Evolutionary conservation across 202 grass and related monocot genomes (phyloP), one percentile per base, ranked within the genome.

Genomic region (Zizania palustris): DNA sequence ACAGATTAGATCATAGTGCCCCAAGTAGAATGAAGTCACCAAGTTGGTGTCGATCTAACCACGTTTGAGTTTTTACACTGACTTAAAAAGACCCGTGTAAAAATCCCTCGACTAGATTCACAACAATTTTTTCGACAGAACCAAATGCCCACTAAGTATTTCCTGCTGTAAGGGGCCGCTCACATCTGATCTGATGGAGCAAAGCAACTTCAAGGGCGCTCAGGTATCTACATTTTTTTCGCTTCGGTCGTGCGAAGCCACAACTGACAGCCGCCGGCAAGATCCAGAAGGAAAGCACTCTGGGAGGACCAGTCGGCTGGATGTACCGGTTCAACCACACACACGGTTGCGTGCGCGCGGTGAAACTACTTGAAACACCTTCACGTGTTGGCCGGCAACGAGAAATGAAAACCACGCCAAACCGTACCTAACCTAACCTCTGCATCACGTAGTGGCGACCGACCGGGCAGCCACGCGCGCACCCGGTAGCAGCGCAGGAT

Each of bases 261-360:
- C 41, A 73, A 12, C 50, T 4, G 59, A 49, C 69, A 79, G 69
- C 55, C 42, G 42, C 73, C 49, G 50, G 69, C 49, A n/a, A n/a
- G n/a, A n/a, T n/a, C n/a, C n/a, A n/a, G n/a, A n/a, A n/a, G n/a
- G n/a, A n/a, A n/a, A n/a, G n/a, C n/a, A n/a, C n/a, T n/a, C n/a
- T n/a, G n/a, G n/a, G n/a, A n/a, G n/a, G n/a, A n/a, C n/a, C n/a
- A n/a, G n/a, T n/a, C n/a, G n/a, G n/a, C n/a, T n/a, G n/a, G n/a
- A n/a, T n/a, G n/a, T n/a, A n/a, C n/a, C n/a, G n/a, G n/a, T n/a
- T n/a, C n/a, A n/a, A n/a, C n/a, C n/a, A n/a, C n/a, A n/a, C n/a
- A n/a, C n/a, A n/a, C n/a, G n/a, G n/a, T n/a, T n/a, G n/a, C n/a
- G 40, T 42, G 40, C 4, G 40, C 40, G 28, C 43, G 11, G 4